A percentile compares a stretch with the other conserved stretches of the same genome.
Conservation (phyloP, 805 yeast species). For the Zygoascus ofunaensis region DNA sequence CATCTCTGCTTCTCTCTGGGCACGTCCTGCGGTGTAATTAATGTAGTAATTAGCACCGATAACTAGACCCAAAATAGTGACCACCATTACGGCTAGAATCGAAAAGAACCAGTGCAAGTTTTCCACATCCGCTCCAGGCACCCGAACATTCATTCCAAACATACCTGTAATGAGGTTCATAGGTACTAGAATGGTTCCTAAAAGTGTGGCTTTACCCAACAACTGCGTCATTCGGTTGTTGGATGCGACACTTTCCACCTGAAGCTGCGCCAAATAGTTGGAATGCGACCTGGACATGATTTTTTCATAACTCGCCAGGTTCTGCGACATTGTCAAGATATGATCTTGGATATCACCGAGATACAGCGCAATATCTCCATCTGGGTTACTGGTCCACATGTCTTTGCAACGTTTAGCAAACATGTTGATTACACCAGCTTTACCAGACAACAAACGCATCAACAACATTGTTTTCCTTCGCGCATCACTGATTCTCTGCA, state of each 20-base stretch:
- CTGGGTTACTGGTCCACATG: slow-evolving; percentile 47
- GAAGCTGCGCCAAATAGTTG: slow-evolving; percentile 86
- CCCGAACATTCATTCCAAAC: slow-evolving; percentile 90
- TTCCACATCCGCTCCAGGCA: slow-evolving; percentile 56
- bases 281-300: slow-evolving; percentile 87
- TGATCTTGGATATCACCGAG: slow-evolving; percentile 96
- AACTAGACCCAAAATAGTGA: slow-evolving; percentile 34
- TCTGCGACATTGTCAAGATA: slow-evolving; percentile 91
- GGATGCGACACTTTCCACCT: slow-evolving; percentile 82
- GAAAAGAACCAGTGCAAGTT: slow-evolving; percentile 61
- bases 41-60: slow-evolving; percentile 29
- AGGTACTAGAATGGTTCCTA: slow-evolving; percentile 88
- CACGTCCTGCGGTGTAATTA: neutral
- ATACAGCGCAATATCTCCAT: slow-evolving; percentile 85
- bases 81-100: slow-evolving; percentile 45
- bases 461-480: slow-evolving; percentile 87
- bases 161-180: slow-evolving; percentile 83
- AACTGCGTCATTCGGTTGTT: slow-evolving; percentile 79
- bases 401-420: slow-evolving; percentile 93
- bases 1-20: neutral
- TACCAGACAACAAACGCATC: slow-evolving; percentile 81
- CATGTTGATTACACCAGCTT: slow-evolving; percentile 94
- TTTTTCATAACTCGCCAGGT: slow-evolving; percentile 81
- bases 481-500: slow-evolving; percentile 77
- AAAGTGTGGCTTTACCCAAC: slow-evolving; percentile 77